Base-by-base conservation (phyloP, 1,139 yeast genomes). In the Yamadazyma sp. region DNA sequence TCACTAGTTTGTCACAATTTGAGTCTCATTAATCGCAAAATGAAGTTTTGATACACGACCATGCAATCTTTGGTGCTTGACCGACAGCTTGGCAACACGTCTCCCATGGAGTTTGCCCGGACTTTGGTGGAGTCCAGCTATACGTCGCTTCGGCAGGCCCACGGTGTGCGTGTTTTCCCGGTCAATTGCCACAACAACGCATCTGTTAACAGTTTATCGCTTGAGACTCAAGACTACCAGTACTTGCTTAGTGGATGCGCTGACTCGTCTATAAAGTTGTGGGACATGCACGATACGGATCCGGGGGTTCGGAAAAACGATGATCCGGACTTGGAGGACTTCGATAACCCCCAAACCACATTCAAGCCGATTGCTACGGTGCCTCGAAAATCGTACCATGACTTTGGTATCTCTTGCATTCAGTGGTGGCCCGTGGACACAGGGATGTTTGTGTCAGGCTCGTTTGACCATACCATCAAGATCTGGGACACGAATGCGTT, bases 381-480 rank as follows among this genome's bases (percentile, higher is more conserved):
- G n/a, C 78, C 83, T 2, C 54, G 81, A 11, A 73, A 73, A 45
- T 49, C 70, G 1, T 82, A 71, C 2, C 97, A 90, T 55, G 60
- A 64, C 18, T 88, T 73, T 56, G 96, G 96, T 0, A 68, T 89
- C 0, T 84, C 95, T 0, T 65, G 78, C 13, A 69, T 87, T 1
- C 71, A 75, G 51, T 90, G 97, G 97, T 90, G 95, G 92, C 90
- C 95, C 0, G 68, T 68, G 38, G 97, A 90, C 57, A 80, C 82
- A 18, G 97, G 96, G 1, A 73, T 90, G 80, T 89, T 89, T 63
- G 73, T 88, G 9, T 75, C 89, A 2, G 80, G 89, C 0, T 86
- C 96, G 0, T 87, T 82, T 55, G 97, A 90, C 55, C 80, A 78
- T 43, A 73, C 79, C 0, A 77, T 89, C 21, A 86, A 83, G 45